Evolutionary conservation across 306 rosid species (phyloP).

Genomic region (Quercus robur): DNA sequence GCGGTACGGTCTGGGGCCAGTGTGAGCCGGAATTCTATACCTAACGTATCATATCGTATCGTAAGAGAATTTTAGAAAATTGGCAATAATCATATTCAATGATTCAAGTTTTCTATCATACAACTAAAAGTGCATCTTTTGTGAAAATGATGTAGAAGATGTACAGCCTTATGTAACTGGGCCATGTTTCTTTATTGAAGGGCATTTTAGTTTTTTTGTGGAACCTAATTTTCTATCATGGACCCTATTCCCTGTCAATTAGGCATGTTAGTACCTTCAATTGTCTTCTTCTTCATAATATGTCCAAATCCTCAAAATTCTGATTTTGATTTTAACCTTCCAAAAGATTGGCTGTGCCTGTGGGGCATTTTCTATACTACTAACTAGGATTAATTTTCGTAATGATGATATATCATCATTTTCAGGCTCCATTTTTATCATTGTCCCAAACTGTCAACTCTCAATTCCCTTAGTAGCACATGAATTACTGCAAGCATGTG

Average conservation of each 20-base stretch:
- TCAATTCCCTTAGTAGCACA: background rate
- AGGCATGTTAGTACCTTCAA: background rate
- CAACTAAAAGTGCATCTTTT: too few relatives aligned
- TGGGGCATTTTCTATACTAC: background rate
- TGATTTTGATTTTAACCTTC: background rate
- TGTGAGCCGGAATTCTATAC: background rate
- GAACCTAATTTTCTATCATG: background rate
- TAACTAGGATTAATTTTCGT: background rate
- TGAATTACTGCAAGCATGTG: background rate
- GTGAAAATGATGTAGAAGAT: too few relatives aligned
- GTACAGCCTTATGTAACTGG: too few relatives aligned
- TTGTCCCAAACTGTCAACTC: background rate
- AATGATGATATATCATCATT: background rate
- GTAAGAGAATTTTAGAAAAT: too few relatives aligned
- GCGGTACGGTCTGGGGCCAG: background rate
- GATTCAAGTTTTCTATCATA: too few relatives aligned
- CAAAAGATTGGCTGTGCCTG: background rate
- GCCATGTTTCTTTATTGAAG: too few relatives aligned
- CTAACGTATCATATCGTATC: too few relatives aligned
- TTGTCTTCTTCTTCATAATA: background rate
- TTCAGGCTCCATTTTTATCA: background rate
- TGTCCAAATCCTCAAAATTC: background rate
- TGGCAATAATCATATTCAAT: too few relatives aligned
- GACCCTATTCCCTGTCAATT: background rate
- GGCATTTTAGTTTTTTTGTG: background rate